phyloP scores from a whole-genome alignment of 2,329 filamentous ascomycete species.

The Dactylellina parvicollis region DNA sequence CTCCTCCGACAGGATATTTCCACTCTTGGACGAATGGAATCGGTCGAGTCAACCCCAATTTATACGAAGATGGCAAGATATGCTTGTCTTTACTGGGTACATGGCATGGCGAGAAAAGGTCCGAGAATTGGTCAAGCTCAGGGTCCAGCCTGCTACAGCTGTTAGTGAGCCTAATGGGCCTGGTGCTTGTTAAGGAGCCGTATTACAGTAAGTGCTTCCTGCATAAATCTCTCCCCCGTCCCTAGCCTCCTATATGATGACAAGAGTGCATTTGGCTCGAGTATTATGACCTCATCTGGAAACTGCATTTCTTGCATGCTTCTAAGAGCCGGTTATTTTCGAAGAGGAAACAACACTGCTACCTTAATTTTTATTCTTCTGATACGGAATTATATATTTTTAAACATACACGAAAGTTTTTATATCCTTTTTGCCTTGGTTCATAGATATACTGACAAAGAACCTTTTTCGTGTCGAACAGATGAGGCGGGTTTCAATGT shows the following conservation, averaged over 20 bases:
- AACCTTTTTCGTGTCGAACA: slow-evolving; percentile 53
- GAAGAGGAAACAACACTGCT: slow-evolving; percentile 71
- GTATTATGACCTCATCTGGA: slow-evolving; percentile 57
- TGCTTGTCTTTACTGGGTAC: slow-evolving; percentile 70
- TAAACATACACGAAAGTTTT: neutral
- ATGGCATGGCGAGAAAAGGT: slow-evolving; percentile 67
- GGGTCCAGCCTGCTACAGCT: slow-evolving; percentile 69
- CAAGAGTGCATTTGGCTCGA: slow-evolving; percentile 69
- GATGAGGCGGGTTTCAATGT: slow-evolving; percentile 71
- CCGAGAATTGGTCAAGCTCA: slow-evolving; percentile 67
- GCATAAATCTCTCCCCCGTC: neutral
- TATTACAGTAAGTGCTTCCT: slow-evolving; percentile 66
- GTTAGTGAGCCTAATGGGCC: slow-evolving; percentile 68
- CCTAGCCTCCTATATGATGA: slow-evolving; percentile 52
- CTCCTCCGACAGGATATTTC: slow-evolving; percentile 68
- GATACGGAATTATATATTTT: slow-evolving; percentile 16
- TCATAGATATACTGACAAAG: slow-evolving; percentile 4
- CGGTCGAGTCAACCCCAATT: slow-evolving; percentile 70
- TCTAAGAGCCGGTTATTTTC: slow-evolving; percentile 62
- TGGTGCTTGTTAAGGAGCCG: slow-evolving; percentile 69
- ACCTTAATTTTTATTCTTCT: slow-evolving; percentile 58
- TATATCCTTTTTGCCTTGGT: slow-evolving; percentile 6
- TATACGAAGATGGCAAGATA: slow-evolving; percentile 72
- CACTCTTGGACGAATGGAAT: slow-evolving; percentile 69
- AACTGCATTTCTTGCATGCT: slow-evolving; percentile 57